Base-by-base conservation (phyloP, 306 rosid genomes). In the Abrus precatorius region DNA sequence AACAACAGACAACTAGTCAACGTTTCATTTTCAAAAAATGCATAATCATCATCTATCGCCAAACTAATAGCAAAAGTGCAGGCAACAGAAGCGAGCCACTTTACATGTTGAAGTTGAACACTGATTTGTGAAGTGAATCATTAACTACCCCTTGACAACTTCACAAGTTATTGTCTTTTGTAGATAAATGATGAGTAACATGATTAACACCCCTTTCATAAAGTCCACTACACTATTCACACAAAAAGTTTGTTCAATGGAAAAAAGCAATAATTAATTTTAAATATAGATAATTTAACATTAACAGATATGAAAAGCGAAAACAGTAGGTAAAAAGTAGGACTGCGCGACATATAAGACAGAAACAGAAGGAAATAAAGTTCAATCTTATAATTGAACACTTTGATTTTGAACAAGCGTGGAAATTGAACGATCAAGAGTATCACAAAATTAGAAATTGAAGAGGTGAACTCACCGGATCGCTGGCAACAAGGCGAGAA, bases 401-500 rank as follows among this genome's bases (percentile, higher is more conserved):
- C 5, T 55, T 29, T n/a, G 33, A 80, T 50, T 62, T 8, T 2
- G 48, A 40, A 41, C 27, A 12, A 52, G 56, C n/a, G 6, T 34
- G 7, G 8, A 55, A 68, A 14, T 76, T 14, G 27, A 54, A 3
- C 20, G 41, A 41, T 2, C 1, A 36, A 4, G 40, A 36, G 40
- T 36, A 36, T 36, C 2, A 36, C 4, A 60, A 72, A 60, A 0
- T 32, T 80, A 53, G 78, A 1, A 13, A 7, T 64, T n/a, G 68
- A 27, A 36, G 34, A 33, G 14, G n/a, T 6, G 9, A 40, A 59
- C 45, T 81, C 6, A 95, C 99, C 86, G 97, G 99, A 86, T 95
- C 99, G 75, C 86, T 82, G 61, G 99, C 97, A 59, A 95, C 98
- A 28, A 92, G 88, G 70, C 90, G 92, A 86, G 96, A 63, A 65